These are phyloP conservation scores for Copromyces sp. DNA, from an alignment of 495 filamentous ascomycete genomes.

Conservation along the genomic window DNA sequence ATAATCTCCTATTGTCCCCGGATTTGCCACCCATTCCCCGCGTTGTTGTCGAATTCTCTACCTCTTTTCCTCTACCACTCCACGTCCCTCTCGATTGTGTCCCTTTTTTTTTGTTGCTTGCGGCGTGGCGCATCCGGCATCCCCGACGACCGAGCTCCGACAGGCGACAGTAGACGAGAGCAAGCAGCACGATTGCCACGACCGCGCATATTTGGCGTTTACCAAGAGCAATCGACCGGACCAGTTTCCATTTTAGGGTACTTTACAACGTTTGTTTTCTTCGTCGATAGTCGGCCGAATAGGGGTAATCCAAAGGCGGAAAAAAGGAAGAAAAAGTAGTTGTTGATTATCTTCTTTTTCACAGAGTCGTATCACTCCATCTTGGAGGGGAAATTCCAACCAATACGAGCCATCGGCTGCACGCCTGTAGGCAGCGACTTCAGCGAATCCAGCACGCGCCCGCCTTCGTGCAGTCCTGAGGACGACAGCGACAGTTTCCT, in stretches of 20 bases:
- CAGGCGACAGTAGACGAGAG: neutral
- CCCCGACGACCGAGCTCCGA: neutral
- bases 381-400: neutral
- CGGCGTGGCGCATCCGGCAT: neutral
- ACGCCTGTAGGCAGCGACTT: neutral
- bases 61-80: neutral
- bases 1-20: neutral
- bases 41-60: neutral
- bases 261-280: neutral
- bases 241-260: neutral
- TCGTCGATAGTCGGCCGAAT: neutral
- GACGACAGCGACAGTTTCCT: conserved; percentile 5
- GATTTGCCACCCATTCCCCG: neutral
- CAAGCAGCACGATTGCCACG: neutral
- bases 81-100: neutral
- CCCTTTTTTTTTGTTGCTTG: neutral
- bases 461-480: neutral
- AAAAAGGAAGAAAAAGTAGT: neutral
- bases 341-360: neutral
- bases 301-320: neutral
- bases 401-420: neutral
- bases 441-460: conserved; percentile 15
- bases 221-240: neutral
- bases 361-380: neutral
- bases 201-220: neutral